Conservation (phyloP, 2,329 filamentous ascomycete genomes). For the Trichoderma citrinoviride region DNA sequence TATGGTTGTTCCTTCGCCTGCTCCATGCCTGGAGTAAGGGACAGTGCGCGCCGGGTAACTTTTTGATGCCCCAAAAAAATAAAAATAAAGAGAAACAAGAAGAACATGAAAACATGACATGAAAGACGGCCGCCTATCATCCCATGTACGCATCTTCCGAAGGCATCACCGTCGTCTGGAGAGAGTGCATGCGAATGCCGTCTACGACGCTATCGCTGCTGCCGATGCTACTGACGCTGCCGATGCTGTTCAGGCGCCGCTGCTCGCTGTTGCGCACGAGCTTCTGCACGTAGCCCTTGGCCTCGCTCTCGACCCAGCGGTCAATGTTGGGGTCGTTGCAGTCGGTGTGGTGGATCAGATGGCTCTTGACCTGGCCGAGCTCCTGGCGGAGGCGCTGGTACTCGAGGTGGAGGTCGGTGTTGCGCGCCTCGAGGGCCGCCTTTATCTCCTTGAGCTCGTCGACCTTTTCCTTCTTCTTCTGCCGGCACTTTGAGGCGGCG, state of each 20-base stretch:
- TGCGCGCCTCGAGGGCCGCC: constrained; percentile 42
- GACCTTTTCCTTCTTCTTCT: constrained; percentile 60
- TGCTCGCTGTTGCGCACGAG: background rate
- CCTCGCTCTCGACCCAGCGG: constrained; percentile 54
- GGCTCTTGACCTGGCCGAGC: constrained; percentile 47
- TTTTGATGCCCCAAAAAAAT: background rate
- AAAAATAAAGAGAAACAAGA: background rate
- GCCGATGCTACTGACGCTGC: constrained; percentile 4
- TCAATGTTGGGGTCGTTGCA: constrained; percentile 55
- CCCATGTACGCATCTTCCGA: background rate
- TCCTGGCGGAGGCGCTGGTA: constrained; percentile 44
- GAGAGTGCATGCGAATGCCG: background rate
- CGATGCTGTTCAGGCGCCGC: background rate
- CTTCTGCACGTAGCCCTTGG: constrained; percentile 44
- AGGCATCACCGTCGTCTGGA: background rate
- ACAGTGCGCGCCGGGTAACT: background rate
- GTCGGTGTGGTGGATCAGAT: constrained; percentile 51
- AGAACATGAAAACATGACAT: background rate
- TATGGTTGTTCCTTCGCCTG: background rate
- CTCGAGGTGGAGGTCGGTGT: constrained; percentile 44
- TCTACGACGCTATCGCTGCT: background rate
- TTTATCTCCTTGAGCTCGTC: constrained; percentile 48
- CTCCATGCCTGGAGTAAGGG: background rate
- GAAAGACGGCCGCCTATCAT: too few relatives aligned
- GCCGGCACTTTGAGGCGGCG: constrained; percentile 70